Evolutionary conservation across 305 asterid genomes (phyloP), one percentile per base, ranked within the genome.

Genomic region (Plantago coronopus): DNA sequence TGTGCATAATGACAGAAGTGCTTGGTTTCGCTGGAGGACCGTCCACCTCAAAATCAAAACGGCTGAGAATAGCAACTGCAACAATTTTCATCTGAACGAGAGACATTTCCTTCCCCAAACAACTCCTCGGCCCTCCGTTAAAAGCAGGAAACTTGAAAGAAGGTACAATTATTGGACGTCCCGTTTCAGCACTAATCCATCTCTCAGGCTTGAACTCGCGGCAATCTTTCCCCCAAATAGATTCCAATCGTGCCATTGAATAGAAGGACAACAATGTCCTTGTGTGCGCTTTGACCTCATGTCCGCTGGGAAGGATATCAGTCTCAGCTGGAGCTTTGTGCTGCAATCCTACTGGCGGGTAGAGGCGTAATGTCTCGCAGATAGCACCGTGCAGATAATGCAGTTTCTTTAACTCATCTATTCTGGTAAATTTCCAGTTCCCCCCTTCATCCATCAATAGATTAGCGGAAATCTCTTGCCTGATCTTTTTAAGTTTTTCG

Each of bases 171-270:
- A 45, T 71, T 7, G 71, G 37, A 1, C 49, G 18, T 9, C 87
- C 82, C 4, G 54, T 43, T 27, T 66, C 70, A 7, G 74, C 53
- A 34, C 40, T 34, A 21, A 81, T 75, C 83, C 84, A 81, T 48
- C 87, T 75, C 61, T 71, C 84, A 0, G 87, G 87, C 74, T 75
- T 75, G 59, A 78, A 81, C 34, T 78, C 78, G 61, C 67, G 37
- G 5, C 81, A 72, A 68, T 78, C 78, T 12, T 71, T 64, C 0
- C 87, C 87, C 87, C 84, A 81, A 0, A 76, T 65, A 0, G 57
- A 69, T n/a, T 57, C 76, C 82, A 74, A 78, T 54, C 84, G 64
- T 22, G 80, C 84, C 84, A 76, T 78, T n/a, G 84, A 75, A 9
- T 76, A 78, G 54, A 80, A 29, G 0, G 75, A 65, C 4, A 80